These are phyloP conservation scores for Sugiyamaella pinicola DNA, from an alignment of 1,139 yeast genomes.

Conservation along the genomic window DNA sequence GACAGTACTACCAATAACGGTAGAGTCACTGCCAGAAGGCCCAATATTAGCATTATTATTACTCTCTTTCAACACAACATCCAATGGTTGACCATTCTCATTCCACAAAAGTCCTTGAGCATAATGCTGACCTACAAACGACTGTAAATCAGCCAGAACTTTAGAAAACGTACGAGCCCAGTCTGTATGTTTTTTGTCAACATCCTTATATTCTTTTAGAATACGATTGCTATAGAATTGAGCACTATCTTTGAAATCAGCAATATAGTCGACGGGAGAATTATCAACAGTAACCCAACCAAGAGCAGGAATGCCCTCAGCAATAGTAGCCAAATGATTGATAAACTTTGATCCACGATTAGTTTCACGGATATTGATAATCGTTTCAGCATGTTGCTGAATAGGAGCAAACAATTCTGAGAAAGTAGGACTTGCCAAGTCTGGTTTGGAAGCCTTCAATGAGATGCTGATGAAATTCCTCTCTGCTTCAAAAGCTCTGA, in stretches of 20 bases:
- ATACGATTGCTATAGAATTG: constrained; percentile 94
- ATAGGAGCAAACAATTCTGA: constrained; percentile 67
- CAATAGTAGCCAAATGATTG: constrained; percentile 77
- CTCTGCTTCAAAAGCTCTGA: constrained; percentile 63
- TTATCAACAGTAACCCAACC: constrained; percentile 80
- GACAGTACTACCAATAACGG: constrained; percentile 59
- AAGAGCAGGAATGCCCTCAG: constrained; percentile 86
- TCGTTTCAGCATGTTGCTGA: constrained; percentile 59
- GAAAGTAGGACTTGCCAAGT: constrained; percentile 51
- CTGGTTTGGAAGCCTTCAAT: constrained; percentile 65
- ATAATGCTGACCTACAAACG: constrained; percentile 74
- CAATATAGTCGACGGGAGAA: constrained; percentile 70
- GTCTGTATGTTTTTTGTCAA: constrained; percentile 64
- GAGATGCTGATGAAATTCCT: constrained; percentile 61
- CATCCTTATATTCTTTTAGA: constrained; percentile 76
- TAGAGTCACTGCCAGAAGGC: constrained; percentile 40
- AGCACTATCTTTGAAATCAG: constrained; percentile 87
- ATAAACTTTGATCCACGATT: constrained; percentile 66
- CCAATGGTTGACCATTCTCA: constrained; percentile 51
- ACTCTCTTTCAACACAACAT: constrained; percentile 48
- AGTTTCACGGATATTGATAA: constrained; percentile 68
- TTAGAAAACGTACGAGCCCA: constrained; percentile 75
- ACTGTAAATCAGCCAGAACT: constrained; percentile 68
- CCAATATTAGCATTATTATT: constrained; percentile 33
- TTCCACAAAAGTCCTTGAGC: constrained; percentile 85